phyloP scores from a whole-genome alignment of 495 filamentous ascomycete genomes.

The Penicillium verhagenii region DNA sequence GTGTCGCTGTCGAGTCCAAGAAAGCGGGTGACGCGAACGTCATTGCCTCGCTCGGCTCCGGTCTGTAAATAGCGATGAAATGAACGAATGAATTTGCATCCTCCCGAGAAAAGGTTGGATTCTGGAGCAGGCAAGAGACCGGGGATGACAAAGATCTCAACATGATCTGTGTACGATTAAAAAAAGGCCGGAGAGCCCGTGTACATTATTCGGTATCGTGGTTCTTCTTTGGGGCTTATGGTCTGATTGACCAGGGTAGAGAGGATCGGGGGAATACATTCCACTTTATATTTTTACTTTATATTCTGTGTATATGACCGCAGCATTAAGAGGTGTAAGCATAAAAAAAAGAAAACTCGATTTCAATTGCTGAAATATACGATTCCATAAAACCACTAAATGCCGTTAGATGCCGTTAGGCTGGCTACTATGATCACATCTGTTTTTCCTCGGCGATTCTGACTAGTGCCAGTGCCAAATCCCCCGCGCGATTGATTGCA shows the following conservation, averaged over 20 bases:
- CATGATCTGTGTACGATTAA: conserved; percentile 27
- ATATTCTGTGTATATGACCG: conserved; percentile 16
- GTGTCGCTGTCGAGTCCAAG: conserved; percentile 65
- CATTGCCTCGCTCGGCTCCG: conserved; percentile 29
- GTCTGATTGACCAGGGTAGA: conserved; percentile 4
- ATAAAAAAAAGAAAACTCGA: conserved; percentile 25
- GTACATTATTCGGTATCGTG: conserved; percentile 29
- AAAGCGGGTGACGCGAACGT: conserved; percentile 28
- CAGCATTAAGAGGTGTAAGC: conserved; percentile 14
- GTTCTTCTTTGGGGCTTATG: conserved; percentile 10
- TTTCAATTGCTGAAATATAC: conserved; percentile 27
- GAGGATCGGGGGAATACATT: conserved; percentile 15
- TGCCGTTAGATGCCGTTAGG: neutral
- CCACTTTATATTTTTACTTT: too few relatives aligned
- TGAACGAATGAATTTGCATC: conserved; percentile 3
- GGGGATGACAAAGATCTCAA: neutral
- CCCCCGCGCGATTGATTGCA: conserved; percentile 10
- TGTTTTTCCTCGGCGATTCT: conserved; percentile 22
- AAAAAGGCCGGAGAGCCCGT: conserved; percentile 25
- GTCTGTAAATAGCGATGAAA: conserved; percentile 11
- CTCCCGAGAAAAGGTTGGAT: neutral
- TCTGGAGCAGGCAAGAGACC: neutral
- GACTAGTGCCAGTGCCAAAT: conserved; percentile 12
- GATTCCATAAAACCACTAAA: conserved; percentile 12
- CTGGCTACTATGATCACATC: conserved; percentile 20